A percentile compares a stretch with the other conserved stretches of the same genome.
These are phyloP conservation scores for Colletotrichum sp. DNA, from an alignment of 2,329 filamentous ascomycete species.

Conservation along the genomic window DNA sequence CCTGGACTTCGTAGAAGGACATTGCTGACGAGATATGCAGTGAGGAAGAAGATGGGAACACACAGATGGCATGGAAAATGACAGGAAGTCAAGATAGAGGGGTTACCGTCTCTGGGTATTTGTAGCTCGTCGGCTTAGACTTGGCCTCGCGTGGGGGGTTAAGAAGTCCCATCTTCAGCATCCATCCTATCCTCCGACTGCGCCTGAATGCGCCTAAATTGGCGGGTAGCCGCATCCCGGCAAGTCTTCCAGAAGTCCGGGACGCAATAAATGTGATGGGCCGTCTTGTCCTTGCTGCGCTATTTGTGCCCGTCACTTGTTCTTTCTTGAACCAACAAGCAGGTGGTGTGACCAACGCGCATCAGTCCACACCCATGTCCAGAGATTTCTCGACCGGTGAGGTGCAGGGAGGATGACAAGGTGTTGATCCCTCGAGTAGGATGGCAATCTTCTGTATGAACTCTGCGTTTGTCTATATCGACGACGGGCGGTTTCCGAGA, in stretches of 20 bases:
- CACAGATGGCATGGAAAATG: neutral
- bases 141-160: neutral
- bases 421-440: neutral
- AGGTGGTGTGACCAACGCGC: neutral
- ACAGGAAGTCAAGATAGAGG: neutral
- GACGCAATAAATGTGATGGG: neutral
- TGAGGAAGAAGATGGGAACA: neutral
- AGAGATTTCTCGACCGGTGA: neutral
- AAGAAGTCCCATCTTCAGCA: neutral
- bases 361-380: neutral
- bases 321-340: neutral
- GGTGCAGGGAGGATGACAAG: neutral
- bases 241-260: neutral
- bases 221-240: neutral
- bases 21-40: neutral
- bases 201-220: neutral
- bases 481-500: neutral
- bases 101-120: neutral
- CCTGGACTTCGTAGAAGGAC: constrained; percentile 15
- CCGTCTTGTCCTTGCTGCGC: neutral
- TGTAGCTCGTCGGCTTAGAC: neutral
- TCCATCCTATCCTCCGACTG: neutral
- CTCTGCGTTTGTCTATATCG: neutral
- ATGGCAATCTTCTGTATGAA: neutral
- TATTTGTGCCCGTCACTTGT: neutral